These are phyloP conservation scores for Coemansia sp. DNA, from an alignment of 192 early-diverging fungal genomes.

Conservation along the genomic window DNA sequence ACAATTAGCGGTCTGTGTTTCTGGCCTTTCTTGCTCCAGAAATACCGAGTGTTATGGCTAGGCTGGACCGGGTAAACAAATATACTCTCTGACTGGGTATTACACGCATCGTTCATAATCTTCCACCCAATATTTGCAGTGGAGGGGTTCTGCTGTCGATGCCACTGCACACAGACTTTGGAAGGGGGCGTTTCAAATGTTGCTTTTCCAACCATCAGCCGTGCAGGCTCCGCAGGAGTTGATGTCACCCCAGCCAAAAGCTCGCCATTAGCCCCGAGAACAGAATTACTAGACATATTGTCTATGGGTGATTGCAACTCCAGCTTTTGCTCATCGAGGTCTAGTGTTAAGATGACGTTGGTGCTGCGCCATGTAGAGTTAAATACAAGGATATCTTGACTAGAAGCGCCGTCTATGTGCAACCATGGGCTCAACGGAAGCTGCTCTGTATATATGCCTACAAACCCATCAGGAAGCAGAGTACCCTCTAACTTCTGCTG, in stretches of 20 bases:
- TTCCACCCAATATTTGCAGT: constrained; percentile 15
- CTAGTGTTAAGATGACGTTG: constrained; percentile 39
- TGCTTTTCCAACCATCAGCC: constrained; percentile 39
- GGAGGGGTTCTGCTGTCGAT: background rate
- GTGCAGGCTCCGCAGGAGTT: constrained; percentile 58
- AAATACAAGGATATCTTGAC: constrained; percentile 28
- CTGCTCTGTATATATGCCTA: constrained; percentile 67
- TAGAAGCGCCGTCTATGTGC: background rate
- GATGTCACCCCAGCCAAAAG: constrained; percentile 55
- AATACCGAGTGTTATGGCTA: constrained; percentile 16
- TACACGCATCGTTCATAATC: constrained; percentile 8
- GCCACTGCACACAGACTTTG: constrained; percentile 18
- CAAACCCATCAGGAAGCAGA: constrained; percentile 57
- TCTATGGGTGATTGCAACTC: constrained; percentile 55
- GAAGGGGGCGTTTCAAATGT: background rate
- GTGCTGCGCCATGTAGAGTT: constrained; percentile 49
- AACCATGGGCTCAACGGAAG: constrained; percentile 51
- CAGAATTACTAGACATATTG: constrained; percentile 47
- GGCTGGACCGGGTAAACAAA: constrained; percentile 34
- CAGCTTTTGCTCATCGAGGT: constrained; percentile 54
- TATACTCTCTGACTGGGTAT: constrained; percentile 24
- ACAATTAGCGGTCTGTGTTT: constrained; percentile 61
- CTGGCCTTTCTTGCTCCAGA: constrained; percentile 21
- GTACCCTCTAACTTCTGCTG: constrained; percentile 22
- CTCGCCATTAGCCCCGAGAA: constrained; percentile 50